A percentile compares a stretch with the other conserved stretches of the same genome.
Evolutionary conservation across 139 green algal species (phyloP).

Genomic region (Micromonas commoda): DNA sequence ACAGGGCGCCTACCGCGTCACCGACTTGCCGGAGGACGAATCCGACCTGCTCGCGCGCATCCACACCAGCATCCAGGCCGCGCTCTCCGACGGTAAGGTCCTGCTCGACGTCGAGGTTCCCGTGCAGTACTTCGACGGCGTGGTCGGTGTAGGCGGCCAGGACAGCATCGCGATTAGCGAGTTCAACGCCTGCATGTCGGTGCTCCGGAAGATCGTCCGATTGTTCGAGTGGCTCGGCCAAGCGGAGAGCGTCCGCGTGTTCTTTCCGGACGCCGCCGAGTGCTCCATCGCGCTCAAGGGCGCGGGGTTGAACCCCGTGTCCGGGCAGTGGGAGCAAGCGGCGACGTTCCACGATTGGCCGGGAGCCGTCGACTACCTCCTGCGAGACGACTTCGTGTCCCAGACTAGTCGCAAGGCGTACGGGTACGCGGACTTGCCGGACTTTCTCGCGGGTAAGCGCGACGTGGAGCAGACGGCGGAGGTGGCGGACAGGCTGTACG

Average conservation of each 20-base stretch:
- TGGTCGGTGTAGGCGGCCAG: not conserved
- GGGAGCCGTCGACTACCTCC: slow-evolving; percentile 17
- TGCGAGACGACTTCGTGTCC: slow-evolving; percentile 6
- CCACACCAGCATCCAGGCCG: slow-evolving; percentile 1
- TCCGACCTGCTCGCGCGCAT: not conserved
- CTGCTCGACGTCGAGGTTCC: slow-evolving; percentile 29
- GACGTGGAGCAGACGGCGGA: not conserved
- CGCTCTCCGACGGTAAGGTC: slow-evolving; percentile 12
- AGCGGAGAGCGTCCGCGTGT: no score
- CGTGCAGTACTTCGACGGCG: not conserved
- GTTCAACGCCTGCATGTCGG: not conserved
- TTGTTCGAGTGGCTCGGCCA: slow-evolving; percentile 18
- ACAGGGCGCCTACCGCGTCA: no score
- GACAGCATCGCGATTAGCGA: slow-evolving; percentile 26
- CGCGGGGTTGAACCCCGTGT: no score
- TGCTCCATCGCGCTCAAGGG: no score
- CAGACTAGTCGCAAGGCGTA: not conserved
- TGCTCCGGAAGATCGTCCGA: not conserved
- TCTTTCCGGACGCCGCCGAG: no score
- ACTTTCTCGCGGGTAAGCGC: not conserved
- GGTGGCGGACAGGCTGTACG: slow-evolving; percentile 20
- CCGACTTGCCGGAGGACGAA: slow-evolving; percentile 20
- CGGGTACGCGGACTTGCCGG: not conserved
- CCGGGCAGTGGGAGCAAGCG: no score
- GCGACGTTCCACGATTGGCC: no score